A percentile compares a stretch with the other conserved stretches of the same genome.
Evolutionary conservation across 2,329 filamentous ascomycete species (phyloP).

Genomic region (Parastagonospora avenae): DNA sequence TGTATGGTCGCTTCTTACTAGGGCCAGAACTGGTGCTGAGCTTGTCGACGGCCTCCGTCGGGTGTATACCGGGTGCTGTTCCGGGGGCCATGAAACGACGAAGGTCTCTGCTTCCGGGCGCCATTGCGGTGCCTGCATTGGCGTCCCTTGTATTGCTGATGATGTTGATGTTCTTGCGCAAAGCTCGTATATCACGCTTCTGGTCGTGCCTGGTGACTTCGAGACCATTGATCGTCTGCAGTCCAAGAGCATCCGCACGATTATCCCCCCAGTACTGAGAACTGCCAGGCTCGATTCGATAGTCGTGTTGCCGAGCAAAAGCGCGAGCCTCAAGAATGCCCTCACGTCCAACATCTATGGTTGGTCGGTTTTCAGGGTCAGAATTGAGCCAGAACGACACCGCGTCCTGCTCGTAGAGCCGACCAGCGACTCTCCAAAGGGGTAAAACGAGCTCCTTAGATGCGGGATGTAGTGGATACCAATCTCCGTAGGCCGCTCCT

Average conservation of each 20-base stretch:
- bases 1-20: conserved; percentile 15
- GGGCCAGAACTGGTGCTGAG: neutral
- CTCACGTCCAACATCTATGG: conserved; percentile 53
- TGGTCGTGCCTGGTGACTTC: conserved; percentile 56
- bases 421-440: conserved; percentile 59
- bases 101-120: conserved; percentile 5
- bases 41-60: neutral
- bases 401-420: conserved; percentile 59
- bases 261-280: conserved; percentile 64
- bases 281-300: conserved; percentile 52
- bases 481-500: conserved; percentile 53
- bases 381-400: conserved; percentile 53
- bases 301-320: conserved; percentile 54
- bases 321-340: conserved; percentile 54
- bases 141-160: conserved; percentile 41
- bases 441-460: conserved; percentile 53
- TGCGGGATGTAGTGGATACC: conserved; percentile 57
- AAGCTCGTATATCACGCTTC: conserved; percentile 53
- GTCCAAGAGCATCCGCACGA: conserved; percentile 60
- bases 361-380: conserved; percentile 3
- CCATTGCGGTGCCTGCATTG: conserved; percentile 1
- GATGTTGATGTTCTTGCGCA: conserved; percentile 53
- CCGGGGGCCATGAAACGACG: conserved; percentile 27
- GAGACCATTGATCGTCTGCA: conserved; percentile 60
- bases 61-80: conserved; percentile 2